A percentile compares a stretch with the other conserved stretches of the same genome.
Evolutionary conservation across 2,329 filamentous ascomycete species (phyloP).

Genomic region (Fusarium sp.): DNA sequence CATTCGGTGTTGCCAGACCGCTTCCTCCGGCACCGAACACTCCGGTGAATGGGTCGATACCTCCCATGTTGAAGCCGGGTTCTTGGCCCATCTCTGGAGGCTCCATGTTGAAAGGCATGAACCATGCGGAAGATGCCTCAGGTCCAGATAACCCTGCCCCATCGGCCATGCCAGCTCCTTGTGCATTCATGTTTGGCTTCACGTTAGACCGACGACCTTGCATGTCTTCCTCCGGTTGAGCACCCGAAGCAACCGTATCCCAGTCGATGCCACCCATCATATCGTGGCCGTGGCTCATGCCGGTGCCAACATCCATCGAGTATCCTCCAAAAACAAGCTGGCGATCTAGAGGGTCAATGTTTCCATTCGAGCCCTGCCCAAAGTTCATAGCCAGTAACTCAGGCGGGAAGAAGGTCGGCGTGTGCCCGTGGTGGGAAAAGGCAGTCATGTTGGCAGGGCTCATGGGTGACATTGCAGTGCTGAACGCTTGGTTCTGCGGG

Average conservation of each 20-base stretch:
- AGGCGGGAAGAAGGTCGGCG: constrained; percentile 59
- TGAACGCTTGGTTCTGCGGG: constrained; percentile 56
- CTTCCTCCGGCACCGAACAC: constrained; percentile 59
- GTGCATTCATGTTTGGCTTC: constrained; percentile 48
- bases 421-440: constrained; percentile 53
- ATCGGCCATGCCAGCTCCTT: constrained; percentile 34
- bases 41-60: constrained; percentile 61
- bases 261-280: constrained; percentile 58
- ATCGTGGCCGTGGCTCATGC: constrained; percentile 50
- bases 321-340: constrained; percentile 83
- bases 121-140: constrained; percentile 79
- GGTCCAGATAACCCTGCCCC: constrained; percentile 47
- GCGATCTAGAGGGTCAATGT: constrained; percentile 77
- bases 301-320: constrained; percentile 60
- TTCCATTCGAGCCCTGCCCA: constrained; percentile 59
- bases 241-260: constrained; percentile 54
- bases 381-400: constrained; percentile 66
- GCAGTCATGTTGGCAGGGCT: constrained; percentile 60
- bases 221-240: constrained; percentile 42
- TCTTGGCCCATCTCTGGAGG: constrained; percentile 72
- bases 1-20: constrained; percentile 52
- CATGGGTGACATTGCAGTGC: constrained; percentile 63
- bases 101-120: constrained; percentile 92
- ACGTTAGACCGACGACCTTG: constrained; percentile 45
- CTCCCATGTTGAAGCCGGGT: constrained; percentile 54